A percentile compares a stretch with the other conserved stretches of the same genome.
phyloP scores from a whole-genome alignment of 2,329 filamentous ascomycete species.

The Colletotrichum echinochloae region DNA sequence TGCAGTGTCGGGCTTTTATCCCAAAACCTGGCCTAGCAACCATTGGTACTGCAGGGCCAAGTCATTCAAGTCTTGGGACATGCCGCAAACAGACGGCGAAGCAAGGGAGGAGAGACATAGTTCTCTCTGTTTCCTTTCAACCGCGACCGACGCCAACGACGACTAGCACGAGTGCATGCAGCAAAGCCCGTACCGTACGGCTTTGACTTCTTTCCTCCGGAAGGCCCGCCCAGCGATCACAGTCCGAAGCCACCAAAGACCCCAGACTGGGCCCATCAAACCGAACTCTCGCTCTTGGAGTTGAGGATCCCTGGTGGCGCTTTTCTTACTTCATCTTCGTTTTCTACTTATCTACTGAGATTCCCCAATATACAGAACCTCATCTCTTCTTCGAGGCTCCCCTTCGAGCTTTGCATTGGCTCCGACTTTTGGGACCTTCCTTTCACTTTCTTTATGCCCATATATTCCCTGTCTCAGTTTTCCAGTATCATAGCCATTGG shows the following conservation, averaged over 20 bases:
- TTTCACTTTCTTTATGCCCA: constrained; percentile 5
- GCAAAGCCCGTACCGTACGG: constrained; percentile 9
- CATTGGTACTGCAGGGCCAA: background rate
- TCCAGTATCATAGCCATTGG: background rate
- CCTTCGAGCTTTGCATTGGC: constrained; percentile 23
- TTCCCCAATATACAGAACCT: constrained; percentile 11
- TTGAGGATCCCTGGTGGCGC: constrained; percentile 21
- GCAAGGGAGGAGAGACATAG: constrained; percentile 15
- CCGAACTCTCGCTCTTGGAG: constrained; percentile 29
- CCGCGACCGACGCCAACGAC: constrained; percentile 20
- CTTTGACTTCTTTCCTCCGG: constrained; percentile 17
- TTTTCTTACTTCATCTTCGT: background rate
- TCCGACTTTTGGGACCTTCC: constrained; percentile 14
- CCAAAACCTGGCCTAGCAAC: constrained; percentile 25
- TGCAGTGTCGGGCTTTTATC: constrained; percentile 7
- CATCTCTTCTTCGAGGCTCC: background rate
- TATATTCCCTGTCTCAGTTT: constrained; percentile 1
- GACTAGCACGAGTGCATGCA: constrained; percentile 24
- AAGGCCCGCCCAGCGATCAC: background rate
- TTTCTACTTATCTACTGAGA: constrained; percentile 20
- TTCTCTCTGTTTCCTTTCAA: constrained; percentile 35
- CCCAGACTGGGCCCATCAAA: constrained; percentile 7
- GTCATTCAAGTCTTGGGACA: background rate
- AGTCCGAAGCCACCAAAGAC: constrained; percentile 19
- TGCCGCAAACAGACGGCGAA: constrained; percentile 26